Base-by-base conservation (phyloP, 495 filamentous ascomycete genomes). In the Penicillium paradoxum region DNA sequence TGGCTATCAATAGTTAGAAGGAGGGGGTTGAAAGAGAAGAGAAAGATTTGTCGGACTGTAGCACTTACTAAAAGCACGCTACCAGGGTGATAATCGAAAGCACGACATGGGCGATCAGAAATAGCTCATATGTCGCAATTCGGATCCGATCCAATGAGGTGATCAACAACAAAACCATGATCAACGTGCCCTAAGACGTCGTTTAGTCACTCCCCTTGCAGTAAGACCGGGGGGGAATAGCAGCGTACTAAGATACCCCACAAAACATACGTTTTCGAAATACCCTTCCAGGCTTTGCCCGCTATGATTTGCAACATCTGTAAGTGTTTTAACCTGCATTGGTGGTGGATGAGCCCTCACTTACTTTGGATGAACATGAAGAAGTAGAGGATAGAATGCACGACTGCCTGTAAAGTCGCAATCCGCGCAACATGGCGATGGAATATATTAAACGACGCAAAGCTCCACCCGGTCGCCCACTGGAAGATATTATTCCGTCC, bases 351-450 rank as follows among this genome's bases (percentile, higher is more conserved):
- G 1, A 13, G 17, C 10, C 19, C 30, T 19, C 8, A 58, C 67
- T 49, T 54, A 73, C 72, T 53, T 47, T 58, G 54, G 22, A 65
- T 48, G 27, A 66, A 70, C 8, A 73, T 55, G 1, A 69, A 50
- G 0, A 67, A 8, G 38, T 75, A 75, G 2, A 68, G 43, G 15
- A 64, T 3, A 0, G 71, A 68, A 59, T 83, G 80, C 2, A 76
- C 63, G 9, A 75, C 54, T 2, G 71, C 80, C 58, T 82, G 72
- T 19, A 80, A 30, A 4, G 77, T 79, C 3, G 78, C 77, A 6
- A 81, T 69, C 47, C 78, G 67, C 4, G 80, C 80, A 24, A 80
- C 67, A 72, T 79, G 78, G 14, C 79, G 78, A 67, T 83, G 80
- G 27, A 82, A 79, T 2, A 78, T 58, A 40, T 78, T 77, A 56